Evolutionary conservation across 1,139 yeast species (phyloP), one percentile per base, ranked within the genome.

Genomic region (Nakaseomyces nivariensis): DNA sequence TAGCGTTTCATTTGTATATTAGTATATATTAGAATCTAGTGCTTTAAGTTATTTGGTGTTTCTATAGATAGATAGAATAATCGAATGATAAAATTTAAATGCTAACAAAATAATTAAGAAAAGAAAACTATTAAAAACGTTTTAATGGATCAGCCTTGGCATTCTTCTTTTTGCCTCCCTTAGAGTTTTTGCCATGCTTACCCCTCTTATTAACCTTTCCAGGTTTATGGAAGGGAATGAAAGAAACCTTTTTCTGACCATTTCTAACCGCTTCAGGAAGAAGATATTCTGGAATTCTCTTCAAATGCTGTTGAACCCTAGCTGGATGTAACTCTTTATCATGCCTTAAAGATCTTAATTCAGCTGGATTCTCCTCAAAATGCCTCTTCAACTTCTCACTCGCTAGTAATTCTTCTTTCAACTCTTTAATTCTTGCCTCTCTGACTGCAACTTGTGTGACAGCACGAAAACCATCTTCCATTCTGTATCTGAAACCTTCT

Each of bases 281-380:
- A 58, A 92, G 74, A 64, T 92, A 92, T 47, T 87, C 90, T 0
- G 99, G 99, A 37, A 94, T 90, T 62, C 95, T 79, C 67, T 88
- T 90, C 69, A 92, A 74, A 63, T 94, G 96, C 22, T 81, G 70
- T 68, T 90, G 97, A 7, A 83, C 79, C 66, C 95, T 78, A 2
- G 92, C 74, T 9, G 95, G 83, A 62, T 90, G 95, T 52, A 87
- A 67, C 58, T 86, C 96, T 61, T 82, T 85, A 66, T 92, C 98
- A 64, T 92, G 98, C 66, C 97, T 83, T 66, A 92, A 78, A 49
- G 85, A 81, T 11, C 81, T 81, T 62, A 92, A 75, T 68, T 94
- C 98, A 62, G 88, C 95, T n/a, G 98, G 98, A 66, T 92, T 92
- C 64, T 92, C 98, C 68, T 92, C 97, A 63, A 94, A 94, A 70